Evolutionary conservation across 768 basidiomycete species (phyloP).

Genomic region (Russula griseocarnosa): DNA sequence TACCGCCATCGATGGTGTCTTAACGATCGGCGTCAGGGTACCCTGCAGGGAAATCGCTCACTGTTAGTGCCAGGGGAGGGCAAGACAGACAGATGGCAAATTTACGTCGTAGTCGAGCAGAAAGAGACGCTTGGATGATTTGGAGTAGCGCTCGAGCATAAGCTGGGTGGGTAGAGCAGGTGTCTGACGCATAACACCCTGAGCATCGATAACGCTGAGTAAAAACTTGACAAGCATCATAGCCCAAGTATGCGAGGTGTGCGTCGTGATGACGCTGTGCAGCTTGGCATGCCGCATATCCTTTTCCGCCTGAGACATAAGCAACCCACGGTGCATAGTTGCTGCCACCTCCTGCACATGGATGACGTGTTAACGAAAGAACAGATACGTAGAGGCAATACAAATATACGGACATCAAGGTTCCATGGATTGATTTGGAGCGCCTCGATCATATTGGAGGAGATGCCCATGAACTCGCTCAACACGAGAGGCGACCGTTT

Average conservation of each 20-base stretch:
- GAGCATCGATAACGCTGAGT: conserved; percentile 71
- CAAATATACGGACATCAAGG: conserved; percentile 57
- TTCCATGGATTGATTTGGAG: conserved; percentile 96
- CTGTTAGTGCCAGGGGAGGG: neutral
- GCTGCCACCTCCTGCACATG: conserved; percentile 68
- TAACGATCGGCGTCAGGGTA: conserved; percentile 95
- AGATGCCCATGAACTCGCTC: conserved; percentile 98
- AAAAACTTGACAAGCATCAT: conserved; percentile 85
- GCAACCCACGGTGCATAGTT: conserved; percentile 83
- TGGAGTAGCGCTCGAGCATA: conserved; percentile 57
- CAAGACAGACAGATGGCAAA: conserved; percentile 17
- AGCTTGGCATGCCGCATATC: conserved; percentile 65
- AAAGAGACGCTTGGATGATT: conserved; percentile 78
- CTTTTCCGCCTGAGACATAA: conserved; percentile 79
- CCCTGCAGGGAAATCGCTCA: conserved; percentile 49
- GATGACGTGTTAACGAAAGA: conserved; percentile 4
- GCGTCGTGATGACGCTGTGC: conserved; percentile 82
- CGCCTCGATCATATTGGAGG: conserved; percentile 84
- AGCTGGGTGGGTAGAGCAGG: conserved; percentile 67
- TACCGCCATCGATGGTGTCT: conserved; percentile 80
- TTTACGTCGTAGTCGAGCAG: conserved; percentile 95
- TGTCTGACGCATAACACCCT: conserved; percentile 77
- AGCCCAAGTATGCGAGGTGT: conserved; percentile 95
- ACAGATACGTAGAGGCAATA: neutral
- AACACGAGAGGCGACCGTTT: conserved; percentile 84